Evolutionary conservation across 331 rosid genomes (phyloP), one percentile per base, ranked within the genome.

Genomic region (Saraca asoca): DNA sequence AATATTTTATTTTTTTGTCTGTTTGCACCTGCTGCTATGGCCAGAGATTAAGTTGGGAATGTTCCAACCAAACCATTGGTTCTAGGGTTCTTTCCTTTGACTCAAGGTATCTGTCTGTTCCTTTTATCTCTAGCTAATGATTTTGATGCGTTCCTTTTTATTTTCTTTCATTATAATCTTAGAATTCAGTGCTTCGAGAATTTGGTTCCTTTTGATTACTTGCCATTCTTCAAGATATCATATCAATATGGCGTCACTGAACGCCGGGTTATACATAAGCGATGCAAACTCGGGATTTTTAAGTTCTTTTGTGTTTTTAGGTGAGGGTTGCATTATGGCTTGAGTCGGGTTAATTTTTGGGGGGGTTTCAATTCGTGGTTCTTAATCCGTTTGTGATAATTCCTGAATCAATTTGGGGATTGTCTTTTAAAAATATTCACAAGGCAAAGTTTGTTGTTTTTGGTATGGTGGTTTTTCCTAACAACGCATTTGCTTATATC

Each of bases 1-100:
- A 34, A 34, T 34, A 37, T 6, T 7, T 7, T 48, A 7, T 34
- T 7, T 5, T 12, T 52, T 34, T 44, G 75, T 62, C 74, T 13
- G 64, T 49, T 65, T 71, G 73, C 49, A 56, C 58, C 59, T 64
- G 60, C 71, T 51, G 64, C 55, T 72, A 60, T 70, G 38, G 34
- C 24, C 49, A 76, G 57, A 79, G 57, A 72, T 66, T 76, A 69
- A 50, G 62, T 62, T 65, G 44, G 69, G 78, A 76, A 79, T 73
- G 81, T 72, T 79, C 62, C 65, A 33, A 76, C 35, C 42, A 8
- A 12, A 55, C 62, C 64, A 54, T 64, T 44, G 56, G 44, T 76
- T 29, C 69, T 72, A 68, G 82, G 84, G 79, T 75, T 79, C 82
- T 72, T 44, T 68, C 53, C 63, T 58, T 60, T 76, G 61, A 70